phyloP scores from a whole-genome alignment of 495 filamentous ascomycete species.

The Talaromyces proteolyticus region DNA sequence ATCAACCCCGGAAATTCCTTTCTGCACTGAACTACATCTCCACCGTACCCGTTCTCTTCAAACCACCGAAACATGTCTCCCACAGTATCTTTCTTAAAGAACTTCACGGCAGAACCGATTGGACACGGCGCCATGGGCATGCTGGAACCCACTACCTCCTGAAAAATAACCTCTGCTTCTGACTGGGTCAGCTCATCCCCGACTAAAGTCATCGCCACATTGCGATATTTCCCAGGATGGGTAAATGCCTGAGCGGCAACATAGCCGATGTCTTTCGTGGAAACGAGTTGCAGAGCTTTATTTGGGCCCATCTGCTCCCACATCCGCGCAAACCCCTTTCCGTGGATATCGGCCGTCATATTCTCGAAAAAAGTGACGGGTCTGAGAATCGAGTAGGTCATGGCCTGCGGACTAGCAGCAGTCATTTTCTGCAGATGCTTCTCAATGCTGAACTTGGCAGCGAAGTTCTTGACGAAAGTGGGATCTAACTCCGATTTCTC shows the following conservation, averaged over 20 bases:
- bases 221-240: slow-evolving; percentile 36
- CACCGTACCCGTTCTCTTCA: slow-evolving; percentile 52
- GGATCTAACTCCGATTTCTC: slow-evolving; percentile 44
- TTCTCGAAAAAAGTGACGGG: slow-evolving; percentile 67
- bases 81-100: slow-evolving; percentile 32
- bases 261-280: slow-evolving; percentile 54
- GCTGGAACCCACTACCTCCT: slow-evolving; percentile 36
- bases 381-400: slow-evolving; percentile 57
- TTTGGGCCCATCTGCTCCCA: slow-evolving; percentile 39
- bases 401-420: slow-evolving; percentile 21
- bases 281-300: slow-evolving; percentile 53
- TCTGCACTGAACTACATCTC: slow-evolving; percentile 49
- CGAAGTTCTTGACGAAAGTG: slow-evolving; percentile 58
- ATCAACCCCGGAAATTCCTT: slow-evolving; percentile 45
- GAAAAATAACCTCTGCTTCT: slow-evolving; percentile 44
- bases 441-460: slow-evolving; percentile 60
- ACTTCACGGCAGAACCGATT: slow-evolving; percentile 20
- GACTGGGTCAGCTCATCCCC: slow-evolving; percentile 53
- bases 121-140: slow-evolving; percentile 37
- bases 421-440: slow-evolving; percentile 45
- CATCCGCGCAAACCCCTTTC: slow-evolving; percentile 52
- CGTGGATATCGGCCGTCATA: slow-evolving; percentile 48
- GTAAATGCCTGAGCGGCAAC: slow-evolving; percentile 58
- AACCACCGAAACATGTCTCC: slow-evolving; percentile 62
- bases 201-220: slow-evolving; percentile 44